phyloP scores from a whole-genome alignment of 805 yeast genomes.

The Wickerhamiella spandovensis region DNA sequence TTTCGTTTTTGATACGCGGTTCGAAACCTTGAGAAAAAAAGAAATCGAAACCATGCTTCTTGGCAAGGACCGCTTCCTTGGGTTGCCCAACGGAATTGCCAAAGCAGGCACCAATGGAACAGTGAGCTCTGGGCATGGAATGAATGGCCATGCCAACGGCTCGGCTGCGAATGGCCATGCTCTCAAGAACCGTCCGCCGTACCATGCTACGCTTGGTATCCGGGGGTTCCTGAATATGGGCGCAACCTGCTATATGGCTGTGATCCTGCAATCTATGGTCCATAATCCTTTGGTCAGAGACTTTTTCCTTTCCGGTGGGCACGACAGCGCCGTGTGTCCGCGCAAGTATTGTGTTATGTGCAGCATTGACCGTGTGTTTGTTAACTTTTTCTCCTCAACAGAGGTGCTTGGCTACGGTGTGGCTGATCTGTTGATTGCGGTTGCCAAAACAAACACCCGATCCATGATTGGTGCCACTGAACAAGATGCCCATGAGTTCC shows the following conservation, averaged over 20 bases:
- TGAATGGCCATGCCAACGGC: neutral
- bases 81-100: neutral
- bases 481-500: conserved; percentile 97
- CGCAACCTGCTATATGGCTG: conserved; percentile 93
- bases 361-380: conserved; percentile 65
- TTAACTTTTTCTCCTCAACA: conserved; percentile 55
- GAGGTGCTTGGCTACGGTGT: conserved; percentile 64
- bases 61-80: neutral
- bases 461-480: conserved; percentile 90
- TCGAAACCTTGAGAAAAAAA: neutral
- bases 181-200: conserved; percentile 24
- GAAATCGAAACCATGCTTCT: neutral
- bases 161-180: neutral
- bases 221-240: conserved; percentile 90
- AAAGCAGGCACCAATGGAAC: neutral
- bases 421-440: conserved; percentile 63
- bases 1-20: neutral
- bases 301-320: conserved; percentile 64
- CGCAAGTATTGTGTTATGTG: conserved; percentile 57
- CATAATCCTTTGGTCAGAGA: conserved; percentile 82
- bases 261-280: conserved; percentile 73
- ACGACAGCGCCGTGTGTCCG: conserved; percentile 38
- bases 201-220: conserved; percentile 59
- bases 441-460: conserved; percentile 57
- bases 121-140: neutral